Conservation (phyloP, 148 eudicot species). For the Pharnaceum exiguum region DNA sequence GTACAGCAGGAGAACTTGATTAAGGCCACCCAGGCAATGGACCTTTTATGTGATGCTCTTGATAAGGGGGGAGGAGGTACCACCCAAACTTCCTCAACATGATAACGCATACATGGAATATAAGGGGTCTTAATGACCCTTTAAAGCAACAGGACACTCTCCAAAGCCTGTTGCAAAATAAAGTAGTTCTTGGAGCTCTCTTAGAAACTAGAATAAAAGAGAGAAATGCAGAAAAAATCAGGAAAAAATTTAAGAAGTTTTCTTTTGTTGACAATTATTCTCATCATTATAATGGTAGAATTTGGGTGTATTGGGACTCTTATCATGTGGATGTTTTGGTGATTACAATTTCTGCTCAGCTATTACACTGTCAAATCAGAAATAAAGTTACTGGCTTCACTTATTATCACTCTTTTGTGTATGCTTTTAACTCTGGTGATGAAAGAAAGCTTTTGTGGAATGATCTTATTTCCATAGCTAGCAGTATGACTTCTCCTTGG, state of each 20-base stretch:
- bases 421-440: not conserved
- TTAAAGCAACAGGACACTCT: too few relatives aligned
- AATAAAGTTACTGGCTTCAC: not conserved
- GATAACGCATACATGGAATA: too few relatives aligned
- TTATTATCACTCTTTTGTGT: not conserved
- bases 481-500: not conserved
- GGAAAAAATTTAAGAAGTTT: not conserved
- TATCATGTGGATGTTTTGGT: not conserved
- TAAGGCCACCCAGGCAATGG: too few relatives aligned
- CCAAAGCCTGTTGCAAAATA: too few relatives aligned
- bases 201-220: not conserved
- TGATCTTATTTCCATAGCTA: not conserved
- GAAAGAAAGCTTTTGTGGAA: not conserved
- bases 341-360: not conserved
- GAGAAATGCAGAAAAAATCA: not conserved
- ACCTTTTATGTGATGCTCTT: too few relatives aligned
- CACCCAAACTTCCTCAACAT: too few relatives aligned
- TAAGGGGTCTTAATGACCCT: too few relatives aligned
- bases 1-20: too few relatives aligned
- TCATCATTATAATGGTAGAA: not conserved
- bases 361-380: not conserved
- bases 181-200: too few relatives aligned
- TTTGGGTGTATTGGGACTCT: not conserved
- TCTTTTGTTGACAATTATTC: not conserved
- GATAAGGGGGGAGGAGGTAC: too few relatives aligned